Evolutionary conservation across 2,329 filamentous ascomycete genomes (phyloP).

Genomic region (Phyllosticta ampelicida): DNA sequence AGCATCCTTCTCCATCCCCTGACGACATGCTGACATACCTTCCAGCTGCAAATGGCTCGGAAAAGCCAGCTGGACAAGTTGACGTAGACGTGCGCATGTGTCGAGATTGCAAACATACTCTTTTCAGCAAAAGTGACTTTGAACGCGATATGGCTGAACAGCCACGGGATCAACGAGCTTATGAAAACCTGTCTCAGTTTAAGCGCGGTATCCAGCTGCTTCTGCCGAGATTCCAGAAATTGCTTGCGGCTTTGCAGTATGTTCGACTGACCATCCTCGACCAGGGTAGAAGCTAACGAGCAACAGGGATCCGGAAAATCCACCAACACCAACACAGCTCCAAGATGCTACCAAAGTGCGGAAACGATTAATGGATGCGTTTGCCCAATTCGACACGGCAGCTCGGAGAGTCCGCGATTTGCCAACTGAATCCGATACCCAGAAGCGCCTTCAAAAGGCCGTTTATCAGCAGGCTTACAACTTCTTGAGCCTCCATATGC

Average conservation of each 20-base stretch:
- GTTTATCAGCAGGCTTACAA: conserved; percentile 72
- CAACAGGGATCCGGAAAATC: conserved; percentile 47
- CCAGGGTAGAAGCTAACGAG: neutral
- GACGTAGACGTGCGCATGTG: conserved; percentile 84
- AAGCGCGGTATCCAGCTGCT: conserved; percentile 75
- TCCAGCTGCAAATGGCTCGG: conserved; percentile 23
- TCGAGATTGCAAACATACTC: conserved; percentile 66
- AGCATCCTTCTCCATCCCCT: conserved; percentile 4
- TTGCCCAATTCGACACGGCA: conserved; percentile 75
- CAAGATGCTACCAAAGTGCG: conserved; percentile 79
- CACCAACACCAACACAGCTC: conserved; percentile 58
- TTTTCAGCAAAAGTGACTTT: conserved; percentile 71
- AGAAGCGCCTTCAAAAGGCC: conserved; percentile 65
- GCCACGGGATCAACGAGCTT: conserved; percentile 66
- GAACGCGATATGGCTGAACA: conserved; percentile 55
- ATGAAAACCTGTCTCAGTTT: conserved; percentile 75
- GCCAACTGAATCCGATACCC: conserved; percentile 59
- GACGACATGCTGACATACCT: neutral
- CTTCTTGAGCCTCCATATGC: conserved; percentile 83
- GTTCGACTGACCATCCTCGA: conserved; percentile 13
- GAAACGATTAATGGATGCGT: conserved; percentile 81
- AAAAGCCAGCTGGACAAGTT: conserved; percentile 44
- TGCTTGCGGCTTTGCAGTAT: conserved; percentile 59
- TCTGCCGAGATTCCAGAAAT: conserved; percentile 72
- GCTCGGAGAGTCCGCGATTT: conserved; percentile 73